Evolutionary conservation across 345 rosid species (phyloP).

Genomic region (Mangifera indica): DNA sequence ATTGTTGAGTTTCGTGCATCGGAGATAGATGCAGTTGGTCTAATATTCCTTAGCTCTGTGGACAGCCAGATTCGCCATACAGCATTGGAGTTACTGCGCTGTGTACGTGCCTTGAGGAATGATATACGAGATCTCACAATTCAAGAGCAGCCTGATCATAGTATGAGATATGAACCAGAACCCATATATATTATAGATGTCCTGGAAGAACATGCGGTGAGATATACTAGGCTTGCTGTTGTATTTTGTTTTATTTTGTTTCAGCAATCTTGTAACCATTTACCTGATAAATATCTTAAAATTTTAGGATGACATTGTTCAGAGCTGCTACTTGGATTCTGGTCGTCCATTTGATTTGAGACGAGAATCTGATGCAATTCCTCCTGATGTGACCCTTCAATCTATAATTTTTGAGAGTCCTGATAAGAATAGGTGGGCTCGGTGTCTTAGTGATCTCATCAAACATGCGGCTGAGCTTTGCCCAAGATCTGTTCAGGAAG

Average conservation of each 20-base stretch:
- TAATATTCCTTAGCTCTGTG: constrained; percentile 87
- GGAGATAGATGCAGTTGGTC: constrained; percentile 97
- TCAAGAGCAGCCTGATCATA: constrained; percentile 58
- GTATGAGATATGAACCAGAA: constrained; percentile 67
- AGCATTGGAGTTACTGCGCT: constrained; percentile 88
- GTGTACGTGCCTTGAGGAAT: constrained; percentile 93
- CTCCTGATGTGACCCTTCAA: constrained; percentile 91
- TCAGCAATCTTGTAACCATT: constrained; percentile 11
- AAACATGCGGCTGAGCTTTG: constrained; percentile 95
- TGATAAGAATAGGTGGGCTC: constrained; percentile 95
- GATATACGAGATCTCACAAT: constrained; percentile 66
- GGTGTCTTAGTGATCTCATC: constrained; percentile 92
- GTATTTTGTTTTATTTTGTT: constrained; percentile 9
- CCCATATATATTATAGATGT: constrained; percentile 93
- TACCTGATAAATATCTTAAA: constrained; percentile 11
- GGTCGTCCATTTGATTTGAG: constrained; percentile 89
- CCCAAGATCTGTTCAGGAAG: constrained; percentile 88
- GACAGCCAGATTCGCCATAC: constrained; percentile 98
- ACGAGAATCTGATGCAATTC: constrained; percentile 86
- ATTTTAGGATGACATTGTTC: constrained; percentile 93
- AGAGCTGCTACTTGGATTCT: constrained; percentile 94
- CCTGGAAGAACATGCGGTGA: constrained; percentile 97
- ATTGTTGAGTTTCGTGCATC: constrained; percentile 80
- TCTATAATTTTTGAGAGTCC: constrained; percentile 94
- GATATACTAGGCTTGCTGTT: constrained; percentile 15